phyloP scores from a whole-genome alignment of 257 asterid species.

The Dorcoceras hygrometricum region DNA sequence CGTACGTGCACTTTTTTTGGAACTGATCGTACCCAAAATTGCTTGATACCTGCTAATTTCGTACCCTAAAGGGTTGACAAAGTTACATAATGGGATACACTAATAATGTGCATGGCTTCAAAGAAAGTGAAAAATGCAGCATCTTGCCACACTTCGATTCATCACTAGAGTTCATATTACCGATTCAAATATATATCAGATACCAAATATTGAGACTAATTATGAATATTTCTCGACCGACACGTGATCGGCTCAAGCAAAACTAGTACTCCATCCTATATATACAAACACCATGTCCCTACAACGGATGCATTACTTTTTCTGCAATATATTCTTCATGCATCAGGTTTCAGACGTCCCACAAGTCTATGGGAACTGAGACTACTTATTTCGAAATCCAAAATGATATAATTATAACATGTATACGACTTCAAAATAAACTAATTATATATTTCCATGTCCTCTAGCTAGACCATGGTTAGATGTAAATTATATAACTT shows the following conservation, averaged over 20 bases:
- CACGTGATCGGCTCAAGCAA: not conserved
- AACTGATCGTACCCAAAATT: not conserved
- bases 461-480: too few species aligned
- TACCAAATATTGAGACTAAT: not conserved
- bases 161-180: not conserved
- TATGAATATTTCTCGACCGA: not conserved
- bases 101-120: not conserved
- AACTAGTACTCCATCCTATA: too few species aligned
- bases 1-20: not conserved
- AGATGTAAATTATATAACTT: too few species aligned
- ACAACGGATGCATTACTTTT: too few species aligned
- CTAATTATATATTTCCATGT: too few species aligned
- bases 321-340: not conserved
- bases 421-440: too few species aligned
- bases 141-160: not conserved
- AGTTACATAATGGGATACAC: slow-evolving; percentile 1
- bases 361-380: too few species aligned
- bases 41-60: not conserved
- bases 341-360: not conserved
- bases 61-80: slow-evolving; percentile 18
- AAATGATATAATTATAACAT: too few species aligned
- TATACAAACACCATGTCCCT: too few species aligned
- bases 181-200: not conserved
- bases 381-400: too few species aligned
- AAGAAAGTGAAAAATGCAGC: not conserved